These are phyloP conservation scores for Tetrapisispora iriomotensis DNA, from an alignment of 805 yeast species.

Conservation along the genomic window DNA sequence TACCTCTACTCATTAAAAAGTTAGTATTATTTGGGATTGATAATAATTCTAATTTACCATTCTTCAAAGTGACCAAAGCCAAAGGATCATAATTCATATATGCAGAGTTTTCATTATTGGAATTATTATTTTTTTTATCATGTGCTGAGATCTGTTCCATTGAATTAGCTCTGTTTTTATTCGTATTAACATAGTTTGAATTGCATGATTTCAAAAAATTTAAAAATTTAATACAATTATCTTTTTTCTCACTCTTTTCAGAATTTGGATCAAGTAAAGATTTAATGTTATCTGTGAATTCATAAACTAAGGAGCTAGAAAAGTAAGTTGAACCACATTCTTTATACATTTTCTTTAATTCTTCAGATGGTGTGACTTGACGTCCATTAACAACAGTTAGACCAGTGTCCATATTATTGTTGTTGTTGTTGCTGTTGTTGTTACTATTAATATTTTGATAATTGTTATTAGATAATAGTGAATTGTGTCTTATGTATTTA, in stretches of 20 bases:
- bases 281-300: slow-evolving; percentile 32
- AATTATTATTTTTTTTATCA: neutral
- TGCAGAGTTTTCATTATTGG: neutral
- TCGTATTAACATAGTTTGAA: slow-evolving; percentile 29
- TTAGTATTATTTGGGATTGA: slow-evolving; percentile 60
- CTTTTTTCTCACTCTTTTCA: slow-evolving; percentile 10
- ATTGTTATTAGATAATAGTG: neutral
- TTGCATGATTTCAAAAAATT: slow-evolving; percentile 36
- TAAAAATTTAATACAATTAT: slow-evolving; percentile 22
- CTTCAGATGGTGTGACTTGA: slow-evolving; percentile 50
- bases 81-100: slow-evolving; percentile 22
- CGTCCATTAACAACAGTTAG: slow-evolving; percentile 32
- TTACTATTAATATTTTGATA: neutral
- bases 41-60: slow-evolving; percentile 60
- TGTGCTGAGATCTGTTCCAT: neutral
- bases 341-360: slow-evolving; percentile 39
- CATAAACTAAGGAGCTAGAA: slow-evolving; percentile 34
- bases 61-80: slow-evolving; percentile 44
- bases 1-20: slow-evolving; percentile 45
- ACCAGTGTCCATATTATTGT: slow-evolving; percentile 45
- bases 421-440: neutral
- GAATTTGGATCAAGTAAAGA: slow-evolving; percentile 3
- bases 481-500: neutral
- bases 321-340: slow-evolving; percentile 46
- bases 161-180: slow-evolving; percentile 23